These are phyloP conservation scores for Chalara sp. DNA, from an alignment of 2,329 filamentous ascomycete species.

Conservation along the genomic window DNA sequence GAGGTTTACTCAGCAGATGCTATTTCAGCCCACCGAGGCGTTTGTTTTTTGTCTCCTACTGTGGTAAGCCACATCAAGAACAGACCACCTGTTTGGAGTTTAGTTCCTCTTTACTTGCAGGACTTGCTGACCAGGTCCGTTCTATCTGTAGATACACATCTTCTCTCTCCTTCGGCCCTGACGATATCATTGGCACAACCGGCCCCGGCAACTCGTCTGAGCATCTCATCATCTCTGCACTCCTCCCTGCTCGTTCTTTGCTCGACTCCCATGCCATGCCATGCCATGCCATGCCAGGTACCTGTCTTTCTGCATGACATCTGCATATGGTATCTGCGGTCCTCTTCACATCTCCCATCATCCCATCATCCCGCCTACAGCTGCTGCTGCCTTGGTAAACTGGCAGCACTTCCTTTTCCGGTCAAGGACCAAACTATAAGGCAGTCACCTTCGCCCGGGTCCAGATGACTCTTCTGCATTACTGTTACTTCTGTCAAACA, in stretches of 20 bases:
- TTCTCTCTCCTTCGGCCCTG: no score
- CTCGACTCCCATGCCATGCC: neutral
- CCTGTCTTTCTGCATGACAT: constrained; percentile 20
- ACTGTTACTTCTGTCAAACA: constrained; percentile 15
- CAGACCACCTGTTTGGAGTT: constrained; percentile 22
- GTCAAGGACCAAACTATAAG: constrained; percentile 20
- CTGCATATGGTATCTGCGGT: constrained; percentile 21
- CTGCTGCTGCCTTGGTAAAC: constrained; percentile 22
- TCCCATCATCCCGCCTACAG: constrained; percentile 11
- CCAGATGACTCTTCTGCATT: constrained; percentile 26
- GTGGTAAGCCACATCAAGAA: constrained; percentile 14
- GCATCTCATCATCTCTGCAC: no score
- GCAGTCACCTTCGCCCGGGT: constrained; percentile 21
- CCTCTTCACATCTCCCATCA: constrained; percentile 6
- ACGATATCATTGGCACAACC: no score
- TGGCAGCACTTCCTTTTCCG: constrained; percentile 13
- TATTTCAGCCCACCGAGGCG: constrained; percentile 20
- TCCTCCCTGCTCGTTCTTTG: neutral
- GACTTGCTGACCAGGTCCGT: neutral
- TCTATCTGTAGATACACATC: no score
- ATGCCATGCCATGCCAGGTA: constrained; percentile 4
- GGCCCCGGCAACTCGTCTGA: no score
- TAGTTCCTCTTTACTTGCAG: constrained; percentile 3
- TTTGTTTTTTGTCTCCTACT: neutral
- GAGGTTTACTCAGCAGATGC: constrained; percentile 21